Percentiles rank a stretch among this genome's conserved stretches.
phyloP scores from a whole-genome alignment of 495 filamentous ascomycete species.

The Cairneyella variabilis region DNA sequence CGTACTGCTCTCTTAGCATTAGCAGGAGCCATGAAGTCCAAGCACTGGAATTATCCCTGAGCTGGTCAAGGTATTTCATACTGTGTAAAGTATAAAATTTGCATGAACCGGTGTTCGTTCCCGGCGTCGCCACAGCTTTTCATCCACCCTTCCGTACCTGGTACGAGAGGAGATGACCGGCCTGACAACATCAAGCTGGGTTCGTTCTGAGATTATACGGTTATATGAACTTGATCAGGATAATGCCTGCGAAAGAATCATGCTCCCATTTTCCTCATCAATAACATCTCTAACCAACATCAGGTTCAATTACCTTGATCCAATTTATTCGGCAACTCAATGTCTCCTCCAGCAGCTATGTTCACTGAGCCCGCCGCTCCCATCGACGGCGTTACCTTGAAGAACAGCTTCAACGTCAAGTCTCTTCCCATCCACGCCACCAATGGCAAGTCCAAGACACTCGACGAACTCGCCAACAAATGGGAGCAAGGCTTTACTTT shows the following conservation, averaged over 20 bases:
- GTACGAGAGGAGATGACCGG: conserved; percentile 17
- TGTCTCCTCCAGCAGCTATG: conserved; percentile 68
- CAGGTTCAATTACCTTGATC: conserved; percentile 22
- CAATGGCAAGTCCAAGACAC: conserved; percentile 22
- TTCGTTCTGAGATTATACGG: conserved; percentile 94
- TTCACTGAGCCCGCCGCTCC: conserved; percentile 25
- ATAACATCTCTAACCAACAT: conserved; percentile 35
- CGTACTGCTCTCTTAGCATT: conserved; percentile 1
- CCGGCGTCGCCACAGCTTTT: conserved; percentile 19
- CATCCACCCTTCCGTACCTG: conserved; percentile 29
- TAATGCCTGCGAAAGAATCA: conserved; percentile 99
- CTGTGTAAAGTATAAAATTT: conserved; percentile 39
- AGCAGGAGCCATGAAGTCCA: conserved; percentile 21
- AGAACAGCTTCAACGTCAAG: conserved; percentile 18
- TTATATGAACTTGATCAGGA: conserved; percentile 90
- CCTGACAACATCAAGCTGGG: conserved; percentile 29
- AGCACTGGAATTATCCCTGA: conserved; percentile 26
- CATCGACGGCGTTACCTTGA: conserved; percentile 12
- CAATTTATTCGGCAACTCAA: conserved; percentile 30
- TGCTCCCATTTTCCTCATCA: conserved; percentile 43
- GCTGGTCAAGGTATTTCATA: conserved; percentile 60
- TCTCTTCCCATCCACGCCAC: conserved; percentile 13
- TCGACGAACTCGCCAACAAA: conserved; percentile 32
- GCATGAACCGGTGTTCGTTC: conserved; percentile 69
- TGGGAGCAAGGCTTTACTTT: conserved; percentile 62